phyloP scores from a whole-genome alignment of 1,139 yeast genomes.

The Hemisphaericaspora subhashii region DNA sequence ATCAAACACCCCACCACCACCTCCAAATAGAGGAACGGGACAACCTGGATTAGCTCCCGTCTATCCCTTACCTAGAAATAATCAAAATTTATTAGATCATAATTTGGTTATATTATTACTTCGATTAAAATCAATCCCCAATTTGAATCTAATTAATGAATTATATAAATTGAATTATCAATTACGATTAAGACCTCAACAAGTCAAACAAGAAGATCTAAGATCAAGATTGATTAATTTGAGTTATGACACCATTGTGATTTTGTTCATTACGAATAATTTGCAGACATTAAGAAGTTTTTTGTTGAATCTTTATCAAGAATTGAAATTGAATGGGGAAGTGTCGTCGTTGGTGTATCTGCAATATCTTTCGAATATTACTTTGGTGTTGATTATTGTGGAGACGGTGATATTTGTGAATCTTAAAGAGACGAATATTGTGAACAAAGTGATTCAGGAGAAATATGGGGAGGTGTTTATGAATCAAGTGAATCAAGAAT shows the following conservation, averaged over 20 bases:
- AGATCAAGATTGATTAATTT: slow-evolving; percentile 26
- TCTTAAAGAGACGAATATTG: neutral
- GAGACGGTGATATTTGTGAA: slow-evolving; percentile 15
- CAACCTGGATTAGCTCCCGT: slow-evolving; percentile 15
- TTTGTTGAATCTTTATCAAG: slow-evolving; percentile 22
- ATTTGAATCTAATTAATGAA: slow-evolving; percentile 37
- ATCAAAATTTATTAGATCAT: slow-evolving; percentile 20
- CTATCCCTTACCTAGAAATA: slow-evolving; percentile 40
- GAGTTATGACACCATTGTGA: slow-evolving; percentile 35
- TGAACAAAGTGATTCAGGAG: slow-evolving; percentile 5
- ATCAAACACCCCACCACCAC: slow-evolving; percentile 6
- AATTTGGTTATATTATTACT: slow-evolving; percentile 29
- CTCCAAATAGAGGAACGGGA: neutral
- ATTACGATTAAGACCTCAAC: slow-evolving; percentile 24
- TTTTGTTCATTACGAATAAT: slow-evolving; percentile 32
- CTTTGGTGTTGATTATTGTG: slow-evolving; percentile 21
- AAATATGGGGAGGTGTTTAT: slow-evolving; percentile 11
- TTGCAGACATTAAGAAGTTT: slow-evolving; percentile 30
- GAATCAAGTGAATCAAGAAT: slow-evolving; percentile 6
- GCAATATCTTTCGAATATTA: slow-evolving; percentile 21
- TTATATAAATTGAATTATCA: slow-evolving; percentile 43
- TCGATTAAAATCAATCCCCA: slow-evolving; percentile 41
- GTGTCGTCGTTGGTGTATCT: no score
- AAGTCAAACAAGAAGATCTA: slow-evolving; percentile 3
- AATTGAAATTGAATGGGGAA: slow-evolving; percentile 13